These are phyloP conservation scores for Pseudophaeomoniella oleicola DNA, from an alignment of 2,329 filamentous ascomycete genomes.

Conservation along the genomic window DNA sequence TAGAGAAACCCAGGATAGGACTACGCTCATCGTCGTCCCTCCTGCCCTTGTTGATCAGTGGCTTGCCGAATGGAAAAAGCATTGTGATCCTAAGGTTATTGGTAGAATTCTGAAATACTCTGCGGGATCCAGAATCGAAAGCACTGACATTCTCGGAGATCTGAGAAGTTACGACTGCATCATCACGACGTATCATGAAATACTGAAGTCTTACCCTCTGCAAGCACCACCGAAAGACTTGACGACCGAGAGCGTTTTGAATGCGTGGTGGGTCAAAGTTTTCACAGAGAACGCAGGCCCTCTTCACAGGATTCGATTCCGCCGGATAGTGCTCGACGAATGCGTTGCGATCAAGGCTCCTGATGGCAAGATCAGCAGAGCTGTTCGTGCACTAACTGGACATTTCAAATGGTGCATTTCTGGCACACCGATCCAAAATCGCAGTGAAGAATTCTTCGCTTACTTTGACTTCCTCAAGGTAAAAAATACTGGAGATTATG, in stretches of 20 bases:
- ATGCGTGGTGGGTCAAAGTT: conserved; percentile 12
- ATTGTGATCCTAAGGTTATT: conserved; percentile 14
- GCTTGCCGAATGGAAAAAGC: conserved; percentile 17
- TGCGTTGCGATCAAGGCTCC: conserved; percentile 23
- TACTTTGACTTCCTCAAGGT: conserved; percentile 23
- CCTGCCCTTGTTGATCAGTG: conserved; percentile 19
- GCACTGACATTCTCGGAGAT: conserved; percentile 9
- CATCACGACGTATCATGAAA: conserved; percentile 23
- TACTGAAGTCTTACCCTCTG: conserved; percentile 19
- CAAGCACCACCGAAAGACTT: conserved; percentile 9
- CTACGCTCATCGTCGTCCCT: conserved; percentile 23
- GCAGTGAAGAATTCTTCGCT: conserved; percentile 22
- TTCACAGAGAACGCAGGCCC: conserved; percentile 15
- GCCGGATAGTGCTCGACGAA: conserved; percentile 26
- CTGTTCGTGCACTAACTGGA: conserved; percentile 19
- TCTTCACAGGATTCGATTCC: conserved; percentile 21
- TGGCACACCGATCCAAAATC: conserved; percentile 26
- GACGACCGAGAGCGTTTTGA: conserved; percentile 8
- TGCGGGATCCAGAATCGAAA: conserved; percentile 9
- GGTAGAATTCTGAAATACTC: conserved; percentile 13
- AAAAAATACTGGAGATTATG: conserved; percentile 12
- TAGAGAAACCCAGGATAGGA: conserved; percentile 11
- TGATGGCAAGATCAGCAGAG: conserved; percentile 17
- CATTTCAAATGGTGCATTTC: conserved; percentile 23
- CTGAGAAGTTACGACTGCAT: conserved; percentile 13